Percentiles rank a stretch among this genome's conserved stretches.
phyloP scores from a whole-genome alignment of 2,329 filamentous ascomycete genomes.

The Aphanoascus verrucosus region DNA sequence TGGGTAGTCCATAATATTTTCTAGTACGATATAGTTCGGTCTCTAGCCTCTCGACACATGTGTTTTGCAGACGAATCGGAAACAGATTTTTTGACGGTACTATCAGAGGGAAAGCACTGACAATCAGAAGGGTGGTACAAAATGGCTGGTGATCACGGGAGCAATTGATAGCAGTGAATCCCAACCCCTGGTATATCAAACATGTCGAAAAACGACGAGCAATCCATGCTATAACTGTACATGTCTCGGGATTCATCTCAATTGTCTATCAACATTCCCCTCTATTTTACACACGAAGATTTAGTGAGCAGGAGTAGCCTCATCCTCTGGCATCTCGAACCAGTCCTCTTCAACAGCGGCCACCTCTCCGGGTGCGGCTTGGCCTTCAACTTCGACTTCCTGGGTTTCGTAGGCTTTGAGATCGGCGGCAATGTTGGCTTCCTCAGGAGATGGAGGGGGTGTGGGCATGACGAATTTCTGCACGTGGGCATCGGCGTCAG shows the following conservation, averaged over 20 bases:
- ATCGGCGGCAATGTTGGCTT: constrained; percentile 81
- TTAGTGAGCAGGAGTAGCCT: constrained; percentile 38
- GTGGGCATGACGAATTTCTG: constrained; percentile 74
- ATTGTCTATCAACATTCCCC: constrained; percentile 3
- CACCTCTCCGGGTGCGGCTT: constrained; percentile 53
- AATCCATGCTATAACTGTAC: constrained; percentile 11
- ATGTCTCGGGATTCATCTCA: constrained; percentile 2
- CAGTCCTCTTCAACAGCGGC: constrained; percentile 58
- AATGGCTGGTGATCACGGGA: neutral
- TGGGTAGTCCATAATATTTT: too few relatives aligned
- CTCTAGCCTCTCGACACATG: too few relatives aligned
- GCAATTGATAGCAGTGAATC: neutral
- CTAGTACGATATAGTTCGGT: too few relatives aligned
- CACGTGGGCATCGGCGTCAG: constrained; percentile 81
- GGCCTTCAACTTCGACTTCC: constrained; percentile 87
- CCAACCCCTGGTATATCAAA: constrained; percentile 1
- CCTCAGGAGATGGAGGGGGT: constrained; percentile 79
- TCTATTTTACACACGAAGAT: constrained; percentile 4
- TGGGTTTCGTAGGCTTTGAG: constrained; percentile 91
- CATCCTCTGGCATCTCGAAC: constrained; percentile 65
- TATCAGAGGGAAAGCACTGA: too few relatives aligned
- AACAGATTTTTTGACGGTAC: too few relatives aligned
- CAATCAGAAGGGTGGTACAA: too few relatives aligned
- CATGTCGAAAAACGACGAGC: neutral
- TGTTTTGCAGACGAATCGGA: too few relatives aligned